Evolutionary conservation across 495 filamentous ascomycete species (phyloP).

Genomic region (Aspergillus sclerotioniger): DNA sequence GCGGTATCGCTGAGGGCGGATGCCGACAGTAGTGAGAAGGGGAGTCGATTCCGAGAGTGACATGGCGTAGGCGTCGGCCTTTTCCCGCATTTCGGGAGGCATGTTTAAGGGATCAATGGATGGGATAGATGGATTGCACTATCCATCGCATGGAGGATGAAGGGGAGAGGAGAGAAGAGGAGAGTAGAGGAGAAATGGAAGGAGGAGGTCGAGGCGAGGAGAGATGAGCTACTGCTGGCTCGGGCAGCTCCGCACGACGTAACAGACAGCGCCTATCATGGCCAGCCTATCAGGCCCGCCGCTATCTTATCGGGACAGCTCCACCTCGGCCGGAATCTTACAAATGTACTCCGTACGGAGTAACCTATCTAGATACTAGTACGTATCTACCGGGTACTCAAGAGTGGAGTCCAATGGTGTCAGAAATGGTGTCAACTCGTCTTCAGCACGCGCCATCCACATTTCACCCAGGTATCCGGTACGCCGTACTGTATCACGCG

Average conservation of each 20-base stretch:
- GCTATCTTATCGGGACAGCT: not conserved
- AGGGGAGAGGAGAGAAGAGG: constrained; percentile 1
- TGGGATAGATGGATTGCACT: not conserved
- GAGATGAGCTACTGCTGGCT: not conserved
- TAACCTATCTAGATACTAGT: too few species aligned
- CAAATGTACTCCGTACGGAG: not conserved
- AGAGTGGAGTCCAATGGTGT: not conserved
- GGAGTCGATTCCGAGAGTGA: constrained; percentile 42
- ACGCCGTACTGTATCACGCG: not conserved
- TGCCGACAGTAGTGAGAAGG: constrained; percentile 33
- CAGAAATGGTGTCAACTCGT: not conserved
- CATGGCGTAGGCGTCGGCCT: constrained; percentile 27
- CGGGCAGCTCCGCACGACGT: not conserved
- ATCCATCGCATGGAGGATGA: not conserved
- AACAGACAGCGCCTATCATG: too few species aligned
- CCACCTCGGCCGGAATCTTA: not conserved
- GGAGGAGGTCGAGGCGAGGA: not conserved
- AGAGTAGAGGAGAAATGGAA: not conserved
- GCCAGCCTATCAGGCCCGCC: not conserved
- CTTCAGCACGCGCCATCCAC: not conserved
- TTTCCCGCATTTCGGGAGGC: constrained; percentile 39
- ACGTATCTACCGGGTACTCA: not conserved
- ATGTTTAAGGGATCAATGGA: constrained; percentile 1
- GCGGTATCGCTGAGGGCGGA: constrained; percentile 51
- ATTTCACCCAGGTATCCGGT: not conserved